A percentile compares a stretch with the other conserved stretches of the same genome.
Evolutionary conservation across 495 filamentous ascomycete species (phyloP).

Genomic region (Oleoguttula mirabilis): DNA sequence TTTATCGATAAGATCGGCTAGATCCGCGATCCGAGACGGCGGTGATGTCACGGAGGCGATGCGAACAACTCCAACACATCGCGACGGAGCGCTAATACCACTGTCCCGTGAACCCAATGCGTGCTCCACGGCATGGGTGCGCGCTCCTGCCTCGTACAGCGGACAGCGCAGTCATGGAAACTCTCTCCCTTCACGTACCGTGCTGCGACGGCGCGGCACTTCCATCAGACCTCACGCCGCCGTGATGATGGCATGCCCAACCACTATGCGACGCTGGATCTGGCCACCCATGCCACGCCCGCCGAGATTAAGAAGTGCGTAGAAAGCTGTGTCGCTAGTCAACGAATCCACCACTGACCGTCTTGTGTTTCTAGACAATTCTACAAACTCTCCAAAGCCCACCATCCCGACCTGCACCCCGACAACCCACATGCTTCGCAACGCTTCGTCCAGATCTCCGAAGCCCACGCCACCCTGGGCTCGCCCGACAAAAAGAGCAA

Average conservation of each 20-base stretch:
- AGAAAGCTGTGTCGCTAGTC: constrained; percentile 1
- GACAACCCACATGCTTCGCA: constrained; percentile 55
- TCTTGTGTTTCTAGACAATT: constrained; percentile 50
- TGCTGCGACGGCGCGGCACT: constrained; percentile 13
- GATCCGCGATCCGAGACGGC: no score
- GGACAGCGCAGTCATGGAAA: constrained; percentile 5
- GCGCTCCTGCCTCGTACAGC: constrained; percentile 10
- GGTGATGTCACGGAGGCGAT: no score
- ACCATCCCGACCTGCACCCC: constrained; percentile 91
- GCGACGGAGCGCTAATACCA: no score
- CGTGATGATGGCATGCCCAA: constrained; percentile 31
- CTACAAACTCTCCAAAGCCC: constrained; percentile 78
- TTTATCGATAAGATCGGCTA: no score
- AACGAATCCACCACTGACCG: not conserved
- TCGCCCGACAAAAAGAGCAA: constrained; percentile 55
- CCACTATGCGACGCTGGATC: constrained; percentile 74
- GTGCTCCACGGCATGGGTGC: constrained; percentile 13
- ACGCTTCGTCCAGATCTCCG: constrained; percentile 74
- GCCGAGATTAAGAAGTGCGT: constrained; percentile 77
- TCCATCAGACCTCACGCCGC: constrained; percentile 25
- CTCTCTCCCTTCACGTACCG: not conserved
- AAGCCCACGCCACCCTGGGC: constrained; percentile 72
- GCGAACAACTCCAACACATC: no score
- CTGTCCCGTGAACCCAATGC: no score
- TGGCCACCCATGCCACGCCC: constrained; percentile 54